A percentile compares a stretch with the other conserved stretches of the same genome.
Evolutionary conservation across 305 asterid genomes (phyloP).

Genomic region (Fraxinus sp.): DNA sequence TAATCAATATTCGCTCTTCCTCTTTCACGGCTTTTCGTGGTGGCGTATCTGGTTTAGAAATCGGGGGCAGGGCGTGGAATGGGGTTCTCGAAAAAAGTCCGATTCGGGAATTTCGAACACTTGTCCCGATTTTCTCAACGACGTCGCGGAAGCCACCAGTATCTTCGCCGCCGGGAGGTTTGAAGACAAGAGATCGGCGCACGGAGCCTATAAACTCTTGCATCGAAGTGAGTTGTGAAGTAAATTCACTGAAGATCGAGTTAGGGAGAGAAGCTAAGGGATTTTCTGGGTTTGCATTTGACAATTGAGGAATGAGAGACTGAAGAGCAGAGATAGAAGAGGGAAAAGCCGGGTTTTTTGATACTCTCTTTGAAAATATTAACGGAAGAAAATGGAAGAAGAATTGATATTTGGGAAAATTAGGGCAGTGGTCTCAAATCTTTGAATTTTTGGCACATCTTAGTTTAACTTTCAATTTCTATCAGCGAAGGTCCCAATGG

Average conservation of each 20-base stretch:
- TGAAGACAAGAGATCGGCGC: constrained; percentile 87
- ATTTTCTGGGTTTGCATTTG: background rate
- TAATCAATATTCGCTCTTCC: constrained; percentile 7
- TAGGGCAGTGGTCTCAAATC: too few species aligned
- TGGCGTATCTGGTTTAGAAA: constrained; percentile 13
- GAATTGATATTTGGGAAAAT: background rate
- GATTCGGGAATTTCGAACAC: constrained; percentile 79
- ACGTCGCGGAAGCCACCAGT: constrained; percentile 68
- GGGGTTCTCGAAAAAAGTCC: constrained; percentile 71
- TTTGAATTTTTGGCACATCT: too few species aligned
- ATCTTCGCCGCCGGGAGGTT: constrained; percentile 54
- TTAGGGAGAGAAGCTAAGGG: background rate
- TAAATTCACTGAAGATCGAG: background rate
- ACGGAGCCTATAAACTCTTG: constrained; percentile 90
- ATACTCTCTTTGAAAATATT: background rate
- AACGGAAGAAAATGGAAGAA: background rate
- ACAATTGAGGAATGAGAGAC: background rate
- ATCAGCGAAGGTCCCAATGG: too few species aligned
- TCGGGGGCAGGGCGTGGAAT: constrained; percentile 62
- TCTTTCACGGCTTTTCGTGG: constrained; percentile 19
- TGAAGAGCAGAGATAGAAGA: background rate
- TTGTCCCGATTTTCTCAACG: constrained; percentile 82
- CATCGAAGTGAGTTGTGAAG: constrained; percentile 39
- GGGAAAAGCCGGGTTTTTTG: background rate
- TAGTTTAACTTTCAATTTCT: too few species aligned